Conservation (phyloP, 163 green algal species). For the Scenedesmus sp. region DNA sequence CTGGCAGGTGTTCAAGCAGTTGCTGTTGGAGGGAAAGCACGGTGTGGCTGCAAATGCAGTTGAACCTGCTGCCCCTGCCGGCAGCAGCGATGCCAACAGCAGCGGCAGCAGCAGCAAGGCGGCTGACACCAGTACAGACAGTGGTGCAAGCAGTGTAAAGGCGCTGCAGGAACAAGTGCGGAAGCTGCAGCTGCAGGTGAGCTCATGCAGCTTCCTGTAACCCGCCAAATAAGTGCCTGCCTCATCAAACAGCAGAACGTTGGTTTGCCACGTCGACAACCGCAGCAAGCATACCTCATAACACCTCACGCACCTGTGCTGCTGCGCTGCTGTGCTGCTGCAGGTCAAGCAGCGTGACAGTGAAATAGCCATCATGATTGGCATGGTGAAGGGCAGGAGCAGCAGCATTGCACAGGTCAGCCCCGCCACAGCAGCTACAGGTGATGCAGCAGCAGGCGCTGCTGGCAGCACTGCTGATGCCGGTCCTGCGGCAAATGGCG, state of each 20-base stretch:
- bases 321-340: constrained; percentile 25
- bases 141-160: neutral
- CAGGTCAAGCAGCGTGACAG: constrained; percentile 87
- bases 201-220: neutral
- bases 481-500: neutral
- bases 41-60: neutral
- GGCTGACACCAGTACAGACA: neutral
- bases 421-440: neutral
- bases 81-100: neutral
- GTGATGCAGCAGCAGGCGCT: neutral
- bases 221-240: neutral
- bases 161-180: constrained; percentile 59
- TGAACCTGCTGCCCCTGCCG: neutral
- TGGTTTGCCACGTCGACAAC: neutral
- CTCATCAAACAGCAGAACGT: neutral
- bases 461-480: neutral
- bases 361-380: constrained; percentile 87
- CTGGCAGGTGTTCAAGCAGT: constrained; percentile 47
- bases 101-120: neutral
- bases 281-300: neutral
- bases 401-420: constrained; percentile 31
- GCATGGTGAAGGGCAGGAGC: constrained; percentile 77
- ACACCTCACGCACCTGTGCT: neutral
- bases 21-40: constrained; percentile 17
- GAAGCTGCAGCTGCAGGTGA: constrained; percentile 65